Conservation (phyloP, 495 filamentous ascomycete species). For the Neurospora discreta region DNA sequence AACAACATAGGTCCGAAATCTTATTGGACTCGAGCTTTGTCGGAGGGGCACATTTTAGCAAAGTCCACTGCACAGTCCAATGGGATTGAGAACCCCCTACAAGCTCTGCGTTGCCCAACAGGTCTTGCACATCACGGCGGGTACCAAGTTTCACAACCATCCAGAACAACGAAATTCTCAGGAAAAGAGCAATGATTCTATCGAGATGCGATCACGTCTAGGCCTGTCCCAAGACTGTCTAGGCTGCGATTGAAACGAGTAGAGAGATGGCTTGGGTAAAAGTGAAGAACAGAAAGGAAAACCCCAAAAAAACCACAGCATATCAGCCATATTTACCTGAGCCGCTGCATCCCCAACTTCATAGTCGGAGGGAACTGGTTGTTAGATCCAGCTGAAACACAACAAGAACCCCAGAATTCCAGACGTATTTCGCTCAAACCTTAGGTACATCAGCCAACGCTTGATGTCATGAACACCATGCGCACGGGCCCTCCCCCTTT, state of each 20-base stretch:
- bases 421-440: not conserved
- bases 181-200: not conserved
- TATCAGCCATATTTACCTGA: not conserved
- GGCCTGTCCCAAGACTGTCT: not conserved
- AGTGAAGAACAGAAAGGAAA: not conserved
- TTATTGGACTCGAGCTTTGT: not conserved
- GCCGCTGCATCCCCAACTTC: not conserved
- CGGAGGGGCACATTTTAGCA: not conserved
- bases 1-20: not conserved
- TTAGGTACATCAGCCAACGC: not conserved
- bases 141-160: not conserved
- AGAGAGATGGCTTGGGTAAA: not conserved
- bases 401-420: not conserved
- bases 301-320: not conserved
- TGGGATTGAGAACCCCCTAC: not conserved
- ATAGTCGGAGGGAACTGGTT: not conserved
- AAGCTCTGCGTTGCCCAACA: not conserved
- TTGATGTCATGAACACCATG: not conserved
- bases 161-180: not conserved
- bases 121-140: not conserved
- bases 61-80: not conserved
- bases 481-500: not conserved
- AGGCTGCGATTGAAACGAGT: not conserved
- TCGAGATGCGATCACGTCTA: not conserved
- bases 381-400: not conserved